Evolutionary conservation across 2,329 filamentous ascomycete species (phyloP), one percentile per base, ranked within the genome.

Genomic region (Fusarium piperis): DNA sequence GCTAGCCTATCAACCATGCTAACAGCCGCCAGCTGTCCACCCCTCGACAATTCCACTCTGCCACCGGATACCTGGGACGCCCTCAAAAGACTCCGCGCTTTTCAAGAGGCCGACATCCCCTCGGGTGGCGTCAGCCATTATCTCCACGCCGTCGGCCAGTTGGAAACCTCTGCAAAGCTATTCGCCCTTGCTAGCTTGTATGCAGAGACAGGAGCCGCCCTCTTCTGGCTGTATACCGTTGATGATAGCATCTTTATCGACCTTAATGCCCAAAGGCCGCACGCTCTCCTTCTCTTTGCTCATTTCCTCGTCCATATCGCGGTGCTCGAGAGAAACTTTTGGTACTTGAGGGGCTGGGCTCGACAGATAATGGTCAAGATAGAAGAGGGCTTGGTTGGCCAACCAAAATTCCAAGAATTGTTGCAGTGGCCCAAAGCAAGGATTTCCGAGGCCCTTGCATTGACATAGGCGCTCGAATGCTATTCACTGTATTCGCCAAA

Each of bases 261-360:
- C 59, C 64, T 80, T 10, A 61, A 64, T 10, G 65, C 74, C 4
- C 61, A 66, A 8, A 73, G 61, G 2, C 75, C 76, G 2, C 74
- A 76, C 16, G 76, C 76, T 3, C 65, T 79, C 28, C 59, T 79
- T 8, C 60, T 79, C 3, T 55, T 79, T n/a, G 71, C 75, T 6
- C 63, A 80, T 36, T 76, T 74, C 30, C 60, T 70, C 15, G 64
- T 79, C 0, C 65, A 75, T 15, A 56, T 78, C n/a, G 69, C 76
- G 23, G 56, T 66, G 6, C 26, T 78, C 4, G 78, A 79, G 39
- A 75, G 60, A 33, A 60, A 44, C 15, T 79, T 72, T 57, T 79
- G 78, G 78, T 78, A 62, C 46, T 8, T 70, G 3, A 71, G 65
- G 58, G 76, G 78, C 3, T 79, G 77, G 78, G 65, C 74, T 16